Evolutionary conservation across 1,284 basidiomycete genomes (phyloP), one percentile per base, ranked within the genome.

Genomic region (Acaromyces ingoldii): DNA sequence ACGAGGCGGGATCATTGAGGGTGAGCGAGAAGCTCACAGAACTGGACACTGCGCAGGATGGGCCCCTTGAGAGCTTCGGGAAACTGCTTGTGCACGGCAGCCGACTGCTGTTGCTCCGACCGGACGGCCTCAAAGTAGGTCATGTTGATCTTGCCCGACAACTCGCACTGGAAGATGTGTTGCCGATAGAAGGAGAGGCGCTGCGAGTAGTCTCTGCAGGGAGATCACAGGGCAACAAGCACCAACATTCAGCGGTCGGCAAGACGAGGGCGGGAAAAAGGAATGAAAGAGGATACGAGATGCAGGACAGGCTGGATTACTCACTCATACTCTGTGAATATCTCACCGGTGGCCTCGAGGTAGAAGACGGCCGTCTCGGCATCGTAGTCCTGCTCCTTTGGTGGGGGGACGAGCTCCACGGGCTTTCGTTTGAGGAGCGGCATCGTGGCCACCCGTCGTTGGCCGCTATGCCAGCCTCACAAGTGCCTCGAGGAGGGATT

Each of bases 51-150:
- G 67, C 82, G 85, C 60, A 98, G 84, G 42, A 98, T 86, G 25
- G 90, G 86, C 58, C 85, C 84, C 77, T 97, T 97, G 68, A 98
- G 84, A 57, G 86, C 85, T 73, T 89, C 87, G 2, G 93, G 90
- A 77, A 98, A 97, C 65, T 89, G 82, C 36, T 86, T 82, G 73
- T 97, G 90, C 74, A 96, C 82, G 30, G 86, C 87, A 49, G 84
- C 82, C 29, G 89, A 87, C 77, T 97, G 91, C 68, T 86, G 84
- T 56, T 83, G 84, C 77, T 98, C 93, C 62, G 88, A 92, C 69
- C 89, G 84, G 46, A 91, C 80, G 6, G 95, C 95, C 72, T 91
- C 84, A 76, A 95, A 95, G 79, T 91, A 98, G 78, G 90, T 87
- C 51, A 98, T 81, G 49, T 86, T 85, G 65, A 88, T 88, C 79